Evolutionary conservation across 331 rosid genomes (phyloP).

Genomic region (Quercus tomentella): DNA sequence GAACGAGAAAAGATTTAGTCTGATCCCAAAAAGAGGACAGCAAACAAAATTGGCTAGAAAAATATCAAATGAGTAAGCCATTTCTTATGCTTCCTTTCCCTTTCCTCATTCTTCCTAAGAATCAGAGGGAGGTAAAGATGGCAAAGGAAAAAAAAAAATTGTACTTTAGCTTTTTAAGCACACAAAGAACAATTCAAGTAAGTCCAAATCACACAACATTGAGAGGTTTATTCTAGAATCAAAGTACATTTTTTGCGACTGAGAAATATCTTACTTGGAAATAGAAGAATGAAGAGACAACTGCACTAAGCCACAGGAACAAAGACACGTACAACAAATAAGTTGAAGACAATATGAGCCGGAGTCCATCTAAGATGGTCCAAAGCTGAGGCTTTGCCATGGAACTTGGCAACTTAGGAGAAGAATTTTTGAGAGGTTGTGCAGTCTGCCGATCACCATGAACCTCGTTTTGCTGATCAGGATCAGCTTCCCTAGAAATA

Average conservation of each 20-base stretch:
- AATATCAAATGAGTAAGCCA: neutral
- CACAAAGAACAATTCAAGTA: neutral
- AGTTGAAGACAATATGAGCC: slow-evolving; percentile 82
- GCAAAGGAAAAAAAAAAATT: neutral
- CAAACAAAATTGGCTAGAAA: neutral
- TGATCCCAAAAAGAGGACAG: neutral
- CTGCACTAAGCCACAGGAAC: slow-evolving; percentile 91
- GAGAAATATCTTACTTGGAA: slow-evolving; percentile 63
- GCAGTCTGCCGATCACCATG: slow-evolving; percentile 33
- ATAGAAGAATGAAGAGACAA: slow-evolving; percentile 94
- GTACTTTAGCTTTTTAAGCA: neutral
- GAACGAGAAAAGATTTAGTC: neutral
- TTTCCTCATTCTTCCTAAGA: neutral
- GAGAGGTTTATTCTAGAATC: slow-evolving; percentile 7
- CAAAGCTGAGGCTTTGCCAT: slow-evolving; percentile 53
- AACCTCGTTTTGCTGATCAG: slow-evolving; percentile 35
- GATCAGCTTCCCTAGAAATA: slow-evolving; percentile 51
- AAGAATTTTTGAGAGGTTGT: slow-evolving; percentile 26
- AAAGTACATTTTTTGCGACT: slow-evolving; percentile 4
- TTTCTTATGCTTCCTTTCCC: neutral
- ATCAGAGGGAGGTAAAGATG: neutral
- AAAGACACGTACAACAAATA: slow-evolving; percentile 71
- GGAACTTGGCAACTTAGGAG: slow-evolving; percentile 49
- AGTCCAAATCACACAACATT: neutral
- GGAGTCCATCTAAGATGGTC: slow-evolving; percentile 80